Evolutionary conservation across 768 basidiomycete species (phyloP), one percentile per base, ranked within the genome.

Genomic region (Pleurotus sapidus): DNA sequence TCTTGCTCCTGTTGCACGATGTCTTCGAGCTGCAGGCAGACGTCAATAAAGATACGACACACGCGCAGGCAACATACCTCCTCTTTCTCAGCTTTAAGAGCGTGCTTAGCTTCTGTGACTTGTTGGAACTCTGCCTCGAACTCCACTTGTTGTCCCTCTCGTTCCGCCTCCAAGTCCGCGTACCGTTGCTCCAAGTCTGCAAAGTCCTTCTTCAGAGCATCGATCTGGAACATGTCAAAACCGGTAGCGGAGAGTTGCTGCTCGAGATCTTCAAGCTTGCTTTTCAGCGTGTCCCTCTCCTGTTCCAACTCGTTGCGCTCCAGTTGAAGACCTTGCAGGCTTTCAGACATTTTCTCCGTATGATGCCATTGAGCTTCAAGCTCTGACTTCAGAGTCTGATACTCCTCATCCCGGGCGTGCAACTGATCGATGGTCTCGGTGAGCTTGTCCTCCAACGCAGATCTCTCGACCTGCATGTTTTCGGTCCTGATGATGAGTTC

Each of bases 351-450:
- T 58, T 74, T 73, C 70, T 89, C 87, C 6, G 87, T 84, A 57
- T 83, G 74, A 34, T 75, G 72, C 88, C 88, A 90, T 69, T 90
- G 88, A 8, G 84, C 82, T 63, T 90, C 85, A 30, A 90, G 67
- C 69, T 92, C 88, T 0, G 68, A 65, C 66, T 86, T 85, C 60
- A 89, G 69, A 20, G 81, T 72, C 5, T 57, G 67, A 45, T 74
- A 72, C 59, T 82, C 79, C 24, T 79, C 76, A 12, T 81, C 76
- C 46, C 76, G 72, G 6, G 70, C 66, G 40, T 71, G 70, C 49
- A 81, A 64, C 46, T 73, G 74, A 46, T 73, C 66, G 56, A 73
- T 74, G 47, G 74, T 64, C 9, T 70, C 69, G 59, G 79, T 73
- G 47, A 82, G 46, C 56, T 84, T 76, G 40, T 77, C 74, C 47